A percentile compares a stretch with the other conserved stretches of the same genome.
Conservation (phyloP, 495 filamentous ascomycete species). For the Penicillium simplicissimum region DNA sequence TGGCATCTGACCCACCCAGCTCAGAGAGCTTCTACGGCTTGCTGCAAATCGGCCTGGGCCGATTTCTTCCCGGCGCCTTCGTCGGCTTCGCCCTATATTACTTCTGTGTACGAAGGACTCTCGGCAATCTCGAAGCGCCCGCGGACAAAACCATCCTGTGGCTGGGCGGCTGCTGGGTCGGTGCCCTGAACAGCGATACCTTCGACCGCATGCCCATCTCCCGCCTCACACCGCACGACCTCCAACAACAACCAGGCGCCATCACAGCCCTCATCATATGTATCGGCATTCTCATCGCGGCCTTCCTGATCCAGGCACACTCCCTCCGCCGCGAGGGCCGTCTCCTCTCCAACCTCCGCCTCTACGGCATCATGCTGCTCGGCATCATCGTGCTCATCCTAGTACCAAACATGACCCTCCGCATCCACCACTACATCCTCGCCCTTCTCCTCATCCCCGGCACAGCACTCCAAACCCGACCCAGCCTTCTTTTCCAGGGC, state of each 20-base stretch:
- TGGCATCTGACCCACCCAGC: constrained; percentile 69
- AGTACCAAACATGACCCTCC: constrained; percentile 59
- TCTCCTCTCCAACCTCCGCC: constrained; percentile 59
- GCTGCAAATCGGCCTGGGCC: constrained; percentile 63
- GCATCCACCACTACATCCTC: constrained; percentile 68
- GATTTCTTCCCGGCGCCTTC: constrained; percentile 73
- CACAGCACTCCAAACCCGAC: constrained; percentile 58
- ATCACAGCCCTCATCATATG: constrained; percentile 65
- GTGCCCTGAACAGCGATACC: constrained; percentile 73
- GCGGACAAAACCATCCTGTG: constrained; percentile 74
- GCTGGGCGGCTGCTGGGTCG: constrained; percentile 76
- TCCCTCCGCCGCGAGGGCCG: constrained; percentile 68
- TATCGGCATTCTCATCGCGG: constrained; percentile 51
- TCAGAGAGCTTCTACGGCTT: constrained; percentile 51
- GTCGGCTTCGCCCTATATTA: constrained; percentile 69
- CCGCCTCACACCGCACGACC: constrained; percentile 70
- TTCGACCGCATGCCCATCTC: constrained; percentile 76
- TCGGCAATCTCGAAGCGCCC: constrained; percentile 61
- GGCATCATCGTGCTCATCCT: constrained; percentile 49
- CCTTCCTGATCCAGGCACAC: constrained; percentile 61
- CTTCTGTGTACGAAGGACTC: constrained; percentile 51
- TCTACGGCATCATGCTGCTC: constrained; percentile 59
- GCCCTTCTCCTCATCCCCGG: constrained; percentile 59
- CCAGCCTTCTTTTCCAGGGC: constrained; percentile 59
- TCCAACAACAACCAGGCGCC: constrained; percentile 74